Conservation (phyloP, 192 early-diverging fungal genomes). For the Backusella circina region DNA sequence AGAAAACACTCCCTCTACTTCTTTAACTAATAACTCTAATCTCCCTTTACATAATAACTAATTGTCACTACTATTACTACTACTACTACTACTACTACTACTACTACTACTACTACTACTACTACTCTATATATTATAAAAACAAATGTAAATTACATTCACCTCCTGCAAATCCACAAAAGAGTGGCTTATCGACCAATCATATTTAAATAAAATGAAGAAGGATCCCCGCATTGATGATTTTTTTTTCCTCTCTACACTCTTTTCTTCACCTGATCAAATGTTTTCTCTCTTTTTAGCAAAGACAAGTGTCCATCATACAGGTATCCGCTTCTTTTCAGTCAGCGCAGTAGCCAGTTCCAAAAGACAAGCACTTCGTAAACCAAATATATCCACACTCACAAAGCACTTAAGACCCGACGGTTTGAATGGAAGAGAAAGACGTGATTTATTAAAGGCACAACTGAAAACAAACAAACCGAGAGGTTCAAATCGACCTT, state of each 20-base stretch:
- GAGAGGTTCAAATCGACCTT: constrained; percentile 7
- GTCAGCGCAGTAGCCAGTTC: not conserved
- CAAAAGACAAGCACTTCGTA: constrained; percentile 19
- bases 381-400: constrained; percentile 31
- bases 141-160: not conserved
- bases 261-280: not conserved
- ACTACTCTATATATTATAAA: not conserved
- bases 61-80: not conserved
- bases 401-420: constrained; percentile 37
- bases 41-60: not conserved
- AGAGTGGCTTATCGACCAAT: not conserved
- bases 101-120: not conserved
- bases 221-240: not conserved
- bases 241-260: not conserved
- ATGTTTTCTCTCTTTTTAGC: not conserved
- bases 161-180: not conserved
- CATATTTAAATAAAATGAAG: not conserved
- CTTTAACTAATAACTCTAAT: not conserved
- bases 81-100: not conserved
- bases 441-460: constrained; percentile 22
- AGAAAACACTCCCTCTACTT: not conserved
- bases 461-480: constrained; percentile 13
- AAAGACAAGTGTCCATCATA: not conserved
- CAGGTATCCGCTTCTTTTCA: constrained; percentile 9
- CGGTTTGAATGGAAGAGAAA: constrained; percentile 32